Conservation (phyloP, 768 basidiomycete genomes). For the Lactifluus hygrophoroides region DNA sequence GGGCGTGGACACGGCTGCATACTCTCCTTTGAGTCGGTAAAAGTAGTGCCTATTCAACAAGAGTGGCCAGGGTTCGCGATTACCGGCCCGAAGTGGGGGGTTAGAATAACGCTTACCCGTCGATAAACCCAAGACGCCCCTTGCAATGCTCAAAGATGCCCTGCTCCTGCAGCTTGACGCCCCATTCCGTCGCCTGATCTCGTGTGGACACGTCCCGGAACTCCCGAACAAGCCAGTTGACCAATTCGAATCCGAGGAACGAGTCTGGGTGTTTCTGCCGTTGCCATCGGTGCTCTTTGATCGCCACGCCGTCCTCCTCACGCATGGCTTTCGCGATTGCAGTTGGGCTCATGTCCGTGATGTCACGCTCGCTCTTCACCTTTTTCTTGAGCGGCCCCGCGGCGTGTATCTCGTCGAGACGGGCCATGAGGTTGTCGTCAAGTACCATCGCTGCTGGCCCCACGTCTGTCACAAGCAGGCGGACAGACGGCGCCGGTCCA, state of each 20-base stretch:
- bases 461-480: conserved; percentile 78
- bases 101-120: conserved; percentile 49
- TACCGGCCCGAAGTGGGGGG: neutral
- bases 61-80: neutral
- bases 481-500: conserved; percentile 47
- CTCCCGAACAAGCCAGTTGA: conserved; percentile 87
- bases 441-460: conserved; percentile 72
- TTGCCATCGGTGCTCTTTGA: conserved; percentile 85
- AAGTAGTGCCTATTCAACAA: conserved; percentile 63
- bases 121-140: conserved; percentile 73
- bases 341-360: conserved; percentile 52
- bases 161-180: conserved; percentile 63
- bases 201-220: conserved; percentile 83
- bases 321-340: conserved; percentile 78
- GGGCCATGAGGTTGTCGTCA: conserved; percentile 70
- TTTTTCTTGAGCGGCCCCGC: conserved; percentile 70
- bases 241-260: conserved; percentile 85
- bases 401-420: conserved; percentile 73
- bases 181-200: conserved; percentile 75
- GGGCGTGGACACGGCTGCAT: conserved; percentile 60
- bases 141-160: conserved; percentile 83
- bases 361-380: conserved; percentile 68
- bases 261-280: conserved; percentile 61
- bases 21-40: conserved; percentile 75
- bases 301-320: conserved; percentile 74